A percentile compares a stretch with the other conserved stretches of the same genome.
Evolutionary conservation across 1,284 basidiomycete genomes (phyloP).

Genomic region (Schizopora paradoxa): DNA sequence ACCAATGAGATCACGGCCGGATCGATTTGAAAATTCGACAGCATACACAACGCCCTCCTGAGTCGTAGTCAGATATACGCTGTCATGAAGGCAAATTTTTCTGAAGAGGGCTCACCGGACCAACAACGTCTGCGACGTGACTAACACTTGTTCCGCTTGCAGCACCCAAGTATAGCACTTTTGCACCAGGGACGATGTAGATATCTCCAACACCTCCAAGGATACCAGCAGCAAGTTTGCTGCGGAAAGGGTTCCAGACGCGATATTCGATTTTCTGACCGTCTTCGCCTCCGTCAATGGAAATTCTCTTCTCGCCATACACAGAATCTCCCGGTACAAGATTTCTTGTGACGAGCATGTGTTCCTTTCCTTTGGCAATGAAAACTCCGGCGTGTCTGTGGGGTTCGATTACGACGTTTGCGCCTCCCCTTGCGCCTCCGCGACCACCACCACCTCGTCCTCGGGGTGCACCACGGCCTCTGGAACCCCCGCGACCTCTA

Average conservation of each 20-base stretch:
- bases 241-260: constrained; percentile 99
- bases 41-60: constrained; percentile 96
- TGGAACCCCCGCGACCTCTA: constrained; percentile 35
- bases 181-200: constrained; percentile 90
- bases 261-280: constrained; percentile 94
- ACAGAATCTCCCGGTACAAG: constrained; percentile 96
- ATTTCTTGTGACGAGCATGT: constrained; percentile 96
- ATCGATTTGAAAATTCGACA: constrained; percentile 96
- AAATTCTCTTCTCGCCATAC: constrained; percentile 97
- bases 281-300: constrained; percentile 71
- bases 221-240: constrained; percentile 95
- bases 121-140: constrained; percentile 98
- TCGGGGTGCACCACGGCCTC: constrained; percentile 37
- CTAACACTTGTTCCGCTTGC: constrained; percentile 96
- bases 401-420: constrained; percentile 89
- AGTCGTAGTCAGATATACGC: constrained; percentile 16
- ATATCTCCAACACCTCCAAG: constrained; percentile 94
- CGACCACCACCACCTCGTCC: constrained; percentile 48
- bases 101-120: constrained; percentile 59
- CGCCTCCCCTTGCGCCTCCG: constrained; percentile 73
- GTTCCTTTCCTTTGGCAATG: constrained; percentile 94
- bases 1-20: constrained; percentile 95
- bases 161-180: constrained; percentile 97
- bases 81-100: constrained; percentile 1
- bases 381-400: constrained; percentile 94